Percentiles rank a stretch among this genome's conserved stretches.
These are phyloP conservation scores for Codiaeum variegatum DNA, from an alignment of 441 rosid genomes.

Conservation along the genomic window DNA sequence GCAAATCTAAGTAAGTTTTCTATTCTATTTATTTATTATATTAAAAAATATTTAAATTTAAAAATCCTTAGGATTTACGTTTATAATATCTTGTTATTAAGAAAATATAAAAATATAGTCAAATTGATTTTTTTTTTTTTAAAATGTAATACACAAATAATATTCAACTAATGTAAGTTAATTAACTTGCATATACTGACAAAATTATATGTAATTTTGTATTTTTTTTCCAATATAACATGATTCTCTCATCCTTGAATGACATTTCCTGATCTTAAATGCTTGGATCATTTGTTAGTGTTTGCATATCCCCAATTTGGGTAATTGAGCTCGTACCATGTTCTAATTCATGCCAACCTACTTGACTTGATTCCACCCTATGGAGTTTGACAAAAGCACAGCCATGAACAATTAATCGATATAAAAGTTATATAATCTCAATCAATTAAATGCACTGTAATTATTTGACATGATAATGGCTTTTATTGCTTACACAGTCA, in stretches of 20 bases:
- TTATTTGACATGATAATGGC: constrained; percentile 14
- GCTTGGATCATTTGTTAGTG: neutral
- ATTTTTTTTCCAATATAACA: neutral
- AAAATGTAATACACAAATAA: too few species aligned
- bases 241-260: neutral
- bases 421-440: constrained; percentile 32
- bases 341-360: constrained; percentile 94
- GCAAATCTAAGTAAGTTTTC: too few species aligned
- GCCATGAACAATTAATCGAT: constrained; percentile 97
- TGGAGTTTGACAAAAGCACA: constrained; percentile 95
- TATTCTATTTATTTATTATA: too few species aligned
- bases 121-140: too few species aligned
- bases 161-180: too few species aligned
- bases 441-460: neutral
- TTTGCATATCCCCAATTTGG: neutral
- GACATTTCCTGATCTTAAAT: neutral
- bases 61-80: too few species aligned
- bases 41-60: too few species aligned
- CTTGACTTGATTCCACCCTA: constrained; percentile 98
- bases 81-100: too few species aligned
- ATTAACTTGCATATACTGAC: too few species aligned
- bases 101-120: too few species aligned
- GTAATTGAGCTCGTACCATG: constrained; percentile 54
- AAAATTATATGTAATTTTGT: too few species aligned
- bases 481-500: constrained; percentile 86